These are phyloP conservation scores for Lipomyces sp. DNA, from an alignment of 805 yeast species.

Conservation along the genomic window DNA sequence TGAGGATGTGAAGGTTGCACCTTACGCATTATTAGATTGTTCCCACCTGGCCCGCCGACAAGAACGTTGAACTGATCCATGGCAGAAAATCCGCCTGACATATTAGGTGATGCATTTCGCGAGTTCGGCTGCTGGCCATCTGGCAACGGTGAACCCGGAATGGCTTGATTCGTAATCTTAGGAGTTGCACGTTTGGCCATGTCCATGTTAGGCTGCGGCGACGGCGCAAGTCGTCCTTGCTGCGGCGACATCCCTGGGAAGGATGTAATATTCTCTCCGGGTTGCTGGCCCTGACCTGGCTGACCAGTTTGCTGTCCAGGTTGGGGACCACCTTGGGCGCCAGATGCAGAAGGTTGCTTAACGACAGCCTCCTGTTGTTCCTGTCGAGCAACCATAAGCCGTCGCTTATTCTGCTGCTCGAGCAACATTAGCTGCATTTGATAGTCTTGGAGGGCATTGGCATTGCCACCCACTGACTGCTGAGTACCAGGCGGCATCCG, in stretches of 20 bases:
- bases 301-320: constrained; percentile 46
- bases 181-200: constrained; percentile 42
- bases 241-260: constrained; percentile 30
- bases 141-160: constrained; percentile 40
- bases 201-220: constrained; percentile 35
- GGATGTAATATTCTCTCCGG: constrained; percentile 21
- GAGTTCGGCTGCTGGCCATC: constrained; percentile 25
- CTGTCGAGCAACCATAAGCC: constrained; percentile 53
- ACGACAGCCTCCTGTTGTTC: constrained; percentile 43
- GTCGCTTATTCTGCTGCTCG: constrained; percentile 75
- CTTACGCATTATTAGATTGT: constrained; percentile 34
- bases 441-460: constrained; percentile 73
- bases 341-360: constrained; percentile 23
- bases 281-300: constrained; percentile 49
- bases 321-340: constrained; percentile 4
- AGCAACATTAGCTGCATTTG: constrained; percentile 76
- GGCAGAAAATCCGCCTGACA: constrained; percentile 38
- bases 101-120: constrained; percentile 43
- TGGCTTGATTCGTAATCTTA: constrained; percentile 40
- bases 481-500: constrained; percentile 29
- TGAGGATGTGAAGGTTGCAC: constrained; percentile 22
- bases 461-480: constrained; percentile 32
- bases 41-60: constrained; percentile 38
- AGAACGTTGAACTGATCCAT: constrained; percentile 43
- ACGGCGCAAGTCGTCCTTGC: constrained; percentile 26